phyloP scores from a whole-genome alignment of 2,329 filamentous ascomycete genomes.

The Phaeomoniella chlamydospora region DNA sequence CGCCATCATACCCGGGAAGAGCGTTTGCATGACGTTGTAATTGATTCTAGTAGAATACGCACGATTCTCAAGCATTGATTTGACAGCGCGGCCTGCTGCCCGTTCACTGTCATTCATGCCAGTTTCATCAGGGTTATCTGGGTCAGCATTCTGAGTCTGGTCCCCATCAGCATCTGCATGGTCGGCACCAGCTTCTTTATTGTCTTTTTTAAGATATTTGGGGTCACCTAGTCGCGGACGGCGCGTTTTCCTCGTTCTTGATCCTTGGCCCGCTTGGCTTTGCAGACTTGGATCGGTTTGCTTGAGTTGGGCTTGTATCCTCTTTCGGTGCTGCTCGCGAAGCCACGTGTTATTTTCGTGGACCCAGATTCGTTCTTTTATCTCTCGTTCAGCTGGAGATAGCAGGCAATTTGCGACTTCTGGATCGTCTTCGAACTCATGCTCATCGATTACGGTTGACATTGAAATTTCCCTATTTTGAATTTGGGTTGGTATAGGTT shows the following conservation, averaged over 20 bases:
- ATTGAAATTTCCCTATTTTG: conserved; percentile 24
- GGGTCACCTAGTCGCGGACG: conserved; percentile 1
- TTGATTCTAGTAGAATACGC: conserved; percentile 11
- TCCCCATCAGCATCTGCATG: neutral
- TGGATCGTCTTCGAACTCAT: conserved; percentile 78
- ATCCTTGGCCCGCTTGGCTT: conserved; percentile 2
- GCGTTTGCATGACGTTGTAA: conserved; percentile 9
- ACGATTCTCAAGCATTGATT: conserved; percentile 11
- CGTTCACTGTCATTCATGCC: neutral
- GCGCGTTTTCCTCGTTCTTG: neutral
- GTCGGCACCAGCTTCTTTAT: neutral
- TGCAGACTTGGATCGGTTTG: conserved; percentile 26
- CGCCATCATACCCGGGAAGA: conserved; percentile 4
- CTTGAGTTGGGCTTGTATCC: conserved; percentile 56
- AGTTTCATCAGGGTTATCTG: neutral
- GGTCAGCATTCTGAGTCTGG: neutral
- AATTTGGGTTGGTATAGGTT: conserved; percentile 36
- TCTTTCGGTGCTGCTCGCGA: conserved; percentile 70
- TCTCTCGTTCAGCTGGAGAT: conserved; percentile 54
- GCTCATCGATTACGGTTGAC: conserved; percentile 48
- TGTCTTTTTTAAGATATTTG: neutral
- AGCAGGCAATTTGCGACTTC: conserved; percentile 75
- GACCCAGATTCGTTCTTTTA: conserved; percentile 89
- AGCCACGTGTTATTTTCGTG: conserved; percentile 92
- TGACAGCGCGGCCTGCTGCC: conserved; percentile 8